Evolutionary conservation across 805 yeast genomes (phyloP), one percentile per base, ranked within the genome.

Genomic region (Peterozyma xylosa): DNA sequence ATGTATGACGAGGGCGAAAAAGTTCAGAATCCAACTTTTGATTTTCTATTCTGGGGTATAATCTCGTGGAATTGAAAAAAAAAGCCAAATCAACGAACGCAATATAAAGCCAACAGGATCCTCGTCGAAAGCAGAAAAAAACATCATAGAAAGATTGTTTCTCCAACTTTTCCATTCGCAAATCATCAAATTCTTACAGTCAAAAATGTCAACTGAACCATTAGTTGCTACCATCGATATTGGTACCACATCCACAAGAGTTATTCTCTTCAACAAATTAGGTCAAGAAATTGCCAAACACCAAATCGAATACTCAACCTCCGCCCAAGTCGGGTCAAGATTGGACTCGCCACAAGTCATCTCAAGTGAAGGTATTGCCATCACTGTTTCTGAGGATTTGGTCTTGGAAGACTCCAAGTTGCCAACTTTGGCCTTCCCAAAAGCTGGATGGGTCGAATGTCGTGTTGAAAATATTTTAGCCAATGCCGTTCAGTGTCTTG

Each of bases 401-500:
- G 84, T 83, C 50, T 90, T 83, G 61, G 78, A 76, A 51, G 67
- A 68, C 57, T 59, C 70, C 29, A 68, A 71, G 6, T 62, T 70
- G 33, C 89, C 90, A 41, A 84, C 93, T n/a, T 66, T 84, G 43
- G 64, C 79, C 47, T 84, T 81, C 60, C 91, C 93, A 2, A 74
- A 78, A 50, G 89, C 91, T 2, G 93, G 95, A 30, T 89, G 96
- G 96, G 93, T 88, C 33, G 96, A 90, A 66, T 89, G 93, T 64
- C 84, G 85, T 69, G 96, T 96, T 10, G 75, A 76, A 42, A 89
- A 83, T 60, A 80, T 90, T 38, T 71, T 88, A 52, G 83, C 82
- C 50, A 83, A 88, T 55, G 90, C 89, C 27, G 73, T 82, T 35
- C 84, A 82, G 57, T 90, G 97, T 68, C 67, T 90, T 33, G 80